A percentile compares a stretch with the other conserved stretches of the same genome.
Evolutionary conservation across 306 rosid species (phyloP).

Genomic region (Malus domestica): DNA sequence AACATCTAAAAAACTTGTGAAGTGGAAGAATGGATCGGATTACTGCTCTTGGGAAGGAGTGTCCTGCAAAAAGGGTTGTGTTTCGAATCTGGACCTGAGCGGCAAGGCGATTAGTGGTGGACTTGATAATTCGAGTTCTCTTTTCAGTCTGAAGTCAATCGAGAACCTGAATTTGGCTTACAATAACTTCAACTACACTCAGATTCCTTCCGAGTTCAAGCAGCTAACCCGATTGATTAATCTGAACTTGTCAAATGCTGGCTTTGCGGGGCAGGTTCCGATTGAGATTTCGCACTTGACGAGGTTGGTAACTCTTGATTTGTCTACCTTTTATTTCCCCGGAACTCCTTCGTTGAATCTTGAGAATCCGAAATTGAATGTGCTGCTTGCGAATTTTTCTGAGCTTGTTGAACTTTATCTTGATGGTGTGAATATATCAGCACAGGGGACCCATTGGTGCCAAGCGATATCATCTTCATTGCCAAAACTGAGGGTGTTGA

Average conservation of each 20-base stretch:
- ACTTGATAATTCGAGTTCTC: slow-evolving; percentile 19
- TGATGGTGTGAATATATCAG: slow-evolving; percentile 45
- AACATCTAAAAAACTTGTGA: slow-evolving; percentile 12
- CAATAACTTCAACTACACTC: slow-evolving; percentile 1
- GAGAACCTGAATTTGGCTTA: slow-evolving; percentile 19
- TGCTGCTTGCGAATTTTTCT: slow-evolving; percentile 15
- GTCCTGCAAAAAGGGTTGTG: slow-evolving; percentile 18
- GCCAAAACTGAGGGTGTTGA: slow-evolving; percentile 20
- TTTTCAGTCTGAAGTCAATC: slow-evolving; percentile 18
- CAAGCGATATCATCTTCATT: slow-evolving; percentile 16
- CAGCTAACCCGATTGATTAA: slow-evolving; percentile 2
- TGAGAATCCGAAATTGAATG: slow-evolving; percentile 13
- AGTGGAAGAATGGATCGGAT: slow-evolving; percentile 25
- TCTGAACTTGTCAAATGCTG: slow-evolving; percentile 26
- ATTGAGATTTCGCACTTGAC: slow-evolving; percentile 17
- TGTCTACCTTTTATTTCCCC: background rate
- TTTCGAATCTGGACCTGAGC: slow-evolving; percentile 19
- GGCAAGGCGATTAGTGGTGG: background rate
- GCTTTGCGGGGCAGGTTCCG: slow-evolving; percentile 19
- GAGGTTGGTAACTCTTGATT: slow-evolving; percentile 25
- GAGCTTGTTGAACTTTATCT: slow-evolving; percentile 28
- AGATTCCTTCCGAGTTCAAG: slow-evolving; percentile 8
- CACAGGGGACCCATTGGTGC: slow-evolving; percentile 40
- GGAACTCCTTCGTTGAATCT: background rate
- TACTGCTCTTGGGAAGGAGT: slow-evolving; percentile 53